These are phyloP conservation scores for Lentinula detonsa DNA, from an alignment of 768 basidiomycete species.

Conservation along the genomic window DNA sequence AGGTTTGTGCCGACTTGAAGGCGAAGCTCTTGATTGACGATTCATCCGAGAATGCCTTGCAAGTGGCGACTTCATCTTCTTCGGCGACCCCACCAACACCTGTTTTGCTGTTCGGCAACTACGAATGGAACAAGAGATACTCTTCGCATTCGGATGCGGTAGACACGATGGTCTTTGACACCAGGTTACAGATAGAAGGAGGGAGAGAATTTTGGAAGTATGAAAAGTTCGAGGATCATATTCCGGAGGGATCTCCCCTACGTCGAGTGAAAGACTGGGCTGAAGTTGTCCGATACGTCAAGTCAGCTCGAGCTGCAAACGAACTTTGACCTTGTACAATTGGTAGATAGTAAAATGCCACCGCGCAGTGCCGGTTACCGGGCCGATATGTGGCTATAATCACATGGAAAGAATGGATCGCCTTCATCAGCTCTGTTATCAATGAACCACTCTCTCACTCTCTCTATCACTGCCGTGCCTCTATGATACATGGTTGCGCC, in stretches of 20 bases:
- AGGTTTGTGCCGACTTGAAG: slow-evolving; percentile 61
- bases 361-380: neutral
- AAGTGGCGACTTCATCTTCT: slow-evolving; percentile 36
- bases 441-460: neutral
- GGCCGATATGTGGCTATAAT: neutral
- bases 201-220: slow-evolving; percentile 53
- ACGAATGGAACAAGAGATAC: slow-evolving; percentile 67
- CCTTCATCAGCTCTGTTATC: neutral
- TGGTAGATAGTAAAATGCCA: neutral
- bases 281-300: slow-evolving; percentile 47
- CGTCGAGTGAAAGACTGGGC: slow-evolving; percentile 59
- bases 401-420: neutral
- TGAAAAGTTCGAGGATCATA: slow-evolving; percentile 26
- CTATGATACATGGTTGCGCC: slow-evolving; percentile 22
- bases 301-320: slow-evolving; percentile 20
- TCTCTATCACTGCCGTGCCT: neutral
- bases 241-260: slow-evolving; percentile 44
- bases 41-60: slow-evolving; percentile 70
- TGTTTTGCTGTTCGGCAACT: slow-evolving; percentile 70
- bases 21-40: slow-evolving; percentile 74
- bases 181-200: slow-evolving; percentile 38
- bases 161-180: slow-evolving; percentile 51
- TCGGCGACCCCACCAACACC: slow-evolving; percentile 34
- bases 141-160: slow-evolving; percentile 37
- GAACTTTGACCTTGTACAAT: slow-evolving; percentile 11